Percentiles rank a stretch among this genome's conserved stretches.
Evolutionary conservation across 2,329 filamentous ascomycete genomes (phyloP).

Genomic region (Pseudogymnoascus sp.): DNA sequence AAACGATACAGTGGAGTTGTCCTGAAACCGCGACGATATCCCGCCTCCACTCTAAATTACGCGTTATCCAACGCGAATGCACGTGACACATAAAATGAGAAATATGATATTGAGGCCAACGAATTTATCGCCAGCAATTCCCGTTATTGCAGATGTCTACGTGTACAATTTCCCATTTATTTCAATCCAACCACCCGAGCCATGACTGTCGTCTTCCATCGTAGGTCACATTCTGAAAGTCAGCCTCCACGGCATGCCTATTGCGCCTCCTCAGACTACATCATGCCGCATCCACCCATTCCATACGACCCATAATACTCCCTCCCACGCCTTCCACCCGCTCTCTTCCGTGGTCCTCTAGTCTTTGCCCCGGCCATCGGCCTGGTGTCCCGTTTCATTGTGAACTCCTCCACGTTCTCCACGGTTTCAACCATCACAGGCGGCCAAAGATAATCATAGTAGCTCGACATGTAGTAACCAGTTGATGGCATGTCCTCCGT

Average conservation of each 20-base stretch:
- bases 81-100: neutral
- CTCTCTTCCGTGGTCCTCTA: neutral
- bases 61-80: slow-evolving; percentile 5
- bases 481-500: neutral
- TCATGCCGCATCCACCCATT: neutral
- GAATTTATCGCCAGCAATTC: neutral
- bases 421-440: neutral
- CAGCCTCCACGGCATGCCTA: slow-evolving; percentile 27
- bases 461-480: neutral
- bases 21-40: neutral
- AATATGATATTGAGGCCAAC: neutral
- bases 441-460: neutral
- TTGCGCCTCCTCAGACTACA: slow-evolving; percentile 11
- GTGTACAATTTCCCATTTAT: neutral
- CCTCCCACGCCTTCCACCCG: neutral
- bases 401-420: neutral
- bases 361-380: neutral
- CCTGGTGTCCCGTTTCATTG: neutral
- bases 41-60: neutral
- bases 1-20: neutral
- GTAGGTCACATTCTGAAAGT: neutral
- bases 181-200: neutral
- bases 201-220: neutral
- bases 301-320: neutral
- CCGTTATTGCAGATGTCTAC: neutral